Conservation (phyloP, 2,329 filamentous ascomycete genomes). For the Penicillium sp. region DNA sequence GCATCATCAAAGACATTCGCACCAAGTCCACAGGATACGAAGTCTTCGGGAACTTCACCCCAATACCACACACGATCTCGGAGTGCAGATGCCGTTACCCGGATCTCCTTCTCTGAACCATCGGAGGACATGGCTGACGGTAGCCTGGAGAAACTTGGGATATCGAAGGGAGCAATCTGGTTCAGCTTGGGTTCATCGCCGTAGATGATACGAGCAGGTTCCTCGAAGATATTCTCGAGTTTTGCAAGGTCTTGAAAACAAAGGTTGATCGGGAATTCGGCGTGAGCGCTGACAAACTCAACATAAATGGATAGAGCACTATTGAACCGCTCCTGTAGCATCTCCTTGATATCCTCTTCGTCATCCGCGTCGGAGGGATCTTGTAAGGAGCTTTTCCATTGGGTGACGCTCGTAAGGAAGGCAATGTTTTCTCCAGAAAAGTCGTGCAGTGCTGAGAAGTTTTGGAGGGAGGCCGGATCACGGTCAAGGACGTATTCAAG, state of each 20-base stretch:
- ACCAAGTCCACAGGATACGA: neutral
- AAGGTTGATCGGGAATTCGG: constrained; percentile 5
- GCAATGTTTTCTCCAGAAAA: constrained; percentile 75
- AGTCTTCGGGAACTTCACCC: neutral
- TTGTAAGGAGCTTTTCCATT: constrained; percentile 57
- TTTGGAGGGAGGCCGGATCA: constrained; percentile 60
- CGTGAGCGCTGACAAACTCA: constrained; percentile 1
- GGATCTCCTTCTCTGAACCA: neutral
- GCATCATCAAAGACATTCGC: constrained; percentile 3
- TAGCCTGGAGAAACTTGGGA: constrained; percentile 1
- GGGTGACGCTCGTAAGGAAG: constrained; percentile 64
- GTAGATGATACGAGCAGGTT: constrained; percentile 3
- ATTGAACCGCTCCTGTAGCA: constrained; percentile 3
- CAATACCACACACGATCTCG: constrained; percentile 2
- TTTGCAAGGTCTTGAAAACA: constrained; percentile 1
- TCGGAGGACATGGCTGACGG: constrained; percentile 1
- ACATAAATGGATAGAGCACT: neutral
- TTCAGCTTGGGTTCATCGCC: constrained; percentile 2
- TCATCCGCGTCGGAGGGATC: neutral
- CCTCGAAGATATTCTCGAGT: constrained; percentile 4
- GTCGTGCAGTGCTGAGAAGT: constrained; percentile 69
- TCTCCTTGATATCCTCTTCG: neutral
- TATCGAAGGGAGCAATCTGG: constrained; percentile 1
- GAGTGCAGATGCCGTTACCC: neutral
- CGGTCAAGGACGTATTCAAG: neutral